Base-by-base conservation (phyloP, 2,329 filamentous ascomycete genomes). In the Macrophomina pseudophaseolina region DNA sequence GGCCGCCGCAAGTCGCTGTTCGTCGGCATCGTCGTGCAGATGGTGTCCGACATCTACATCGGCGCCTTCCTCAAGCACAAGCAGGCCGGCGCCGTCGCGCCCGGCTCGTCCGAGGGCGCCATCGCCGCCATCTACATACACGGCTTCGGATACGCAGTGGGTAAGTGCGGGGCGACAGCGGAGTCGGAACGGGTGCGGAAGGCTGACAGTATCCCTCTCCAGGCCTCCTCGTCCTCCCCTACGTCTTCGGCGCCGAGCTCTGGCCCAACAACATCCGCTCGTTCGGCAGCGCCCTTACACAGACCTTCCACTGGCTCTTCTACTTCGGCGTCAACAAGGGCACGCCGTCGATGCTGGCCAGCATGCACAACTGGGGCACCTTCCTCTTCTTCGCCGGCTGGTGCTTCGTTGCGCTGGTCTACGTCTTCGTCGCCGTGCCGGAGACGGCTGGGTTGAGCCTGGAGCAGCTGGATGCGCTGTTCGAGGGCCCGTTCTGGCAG, bases 221-320 rank as follows among this genome's bases (percentile, higher is more conserved):
- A 66, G 65, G 65, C 23, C 75, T 79, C 18, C 70, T 80, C 0
- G 74, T 79, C 35, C 76, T 84, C 1, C 81, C 81, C 0, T 84
- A 82, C 60, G 74, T 84, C 5, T 82, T 84, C 63, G 79, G 78
- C 4, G 76, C 75, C 1, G 81, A 84, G 65, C 71, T 83, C 0
- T 84, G 80, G 75, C 81, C 82, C 1, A 82, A 82, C 66, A 76
- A 76, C 3, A 78, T 83, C 59, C 78, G 81, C 0, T 81, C 81
- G 0, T 80, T 83, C 68, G 80, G 81, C 33, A 74, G 74, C n/a
- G 78, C 81, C 1, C 68, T 82, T 4, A 68, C 74, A 0, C 79
- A 80, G 67, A 71, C 70, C 1, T 80, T 81, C 66, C 80, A 81
- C 70, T 81, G 80, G 81, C 73, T 80, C 0, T 83, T 82, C 69